Percentiles rank a stretch among this genome's conserved stretches.
Conservation (phyloP, 306 rosid species). For the Neltuma alba region DNA sequence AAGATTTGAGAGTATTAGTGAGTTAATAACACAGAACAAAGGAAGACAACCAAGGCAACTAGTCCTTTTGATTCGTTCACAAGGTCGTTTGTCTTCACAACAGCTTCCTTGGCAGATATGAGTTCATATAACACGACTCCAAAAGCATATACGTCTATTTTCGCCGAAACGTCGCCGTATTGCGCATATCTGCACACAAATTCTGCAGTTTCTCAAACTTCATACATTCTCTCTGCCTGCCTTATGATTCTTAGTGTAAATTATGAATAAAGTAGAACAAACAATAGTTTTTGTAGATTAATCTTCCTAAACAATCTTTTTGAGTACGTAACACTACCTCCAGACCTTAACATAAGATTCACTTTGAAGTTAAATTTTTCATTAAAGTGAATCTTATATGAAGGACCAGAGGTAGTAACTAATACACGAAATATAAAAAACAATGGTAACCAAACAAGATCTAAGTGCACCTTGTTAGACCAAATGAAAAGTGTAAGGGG, state of each 20-base stretch:
- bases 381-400: too few relatives aligned
- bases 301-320: too few relatives aligned
- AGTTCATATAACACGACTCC: constrained; percentile 77
- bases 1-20: neutral
- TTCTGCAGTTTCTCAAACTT: constrained; percentile 24
- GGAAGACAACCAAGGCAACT: constrained; percentile 61
- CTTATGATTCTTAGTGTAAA: neutral
- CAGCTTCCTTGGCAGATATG: constrained; percentile 62
- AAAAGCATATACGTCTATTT: constrained; percentile 77
- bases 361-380: too few relatives aligned
- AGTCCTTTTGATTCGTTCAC: constrained; percentile 57
- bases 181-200: constrained; percentile 63
- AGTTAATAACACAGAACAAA: neutral
- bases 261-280: neutral
- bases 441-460: too few relatives aligned
- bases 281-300: too few relatives aligned
- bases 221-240: neutral
- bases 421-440: too few relatives aligned
- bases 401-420: too few relatives aligned
- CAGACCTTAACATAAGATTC: too few relatives aligned
- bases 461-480: neutral
- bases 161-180: constrained; percentile 68
- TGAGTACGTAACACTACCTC: too few relatives aligned
- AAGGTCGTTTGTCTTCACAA: constrained; percentile 61
- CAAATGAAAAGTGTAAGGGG: neutral